Evolutionary conservation across 805 yeast species (phyloP).

Genomic region (Candida insectorum): DNA sequence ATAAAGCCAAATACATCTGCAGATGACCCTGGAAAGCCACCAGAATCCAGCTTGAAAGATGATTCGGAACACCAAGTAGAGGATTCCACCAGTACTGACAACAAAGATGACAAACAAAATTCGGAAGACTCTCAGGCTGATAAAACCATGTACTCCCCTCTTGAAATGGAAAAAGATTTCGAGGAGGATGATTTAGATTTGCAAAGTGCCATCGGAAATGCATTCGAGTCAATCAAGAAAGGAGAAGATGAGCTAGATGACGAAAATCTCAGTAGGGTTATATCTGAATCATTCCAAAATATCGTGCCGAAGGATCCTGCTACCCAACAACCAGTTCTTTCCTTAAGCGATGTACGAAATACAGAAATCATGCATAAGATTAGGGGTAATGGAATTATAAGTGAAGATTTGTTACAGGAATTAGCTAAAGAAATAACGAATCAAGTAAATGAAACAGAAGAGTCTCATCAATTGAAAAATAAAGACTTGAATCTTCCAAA

Average conservation of each 20-base stretch:
- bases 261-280: conserved; percentile 17
- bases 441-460: conserved; percentile 23
- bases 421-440: conserved; percentile 28
- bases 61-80: neutral
- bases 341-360: neutral
- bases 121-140: too few relatives aligned
- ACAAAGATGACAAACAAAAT: conserved; percentile 1
- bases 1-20: conserved; percentile 5
- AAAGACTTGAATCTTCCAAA: conserved; percentile 21
- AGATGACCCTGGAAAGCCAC: conserved; percentile 1
- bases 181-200: conserved; percentile 20
- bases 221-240: conserved; percentile 22
- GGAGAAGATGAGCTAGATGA: conserved; percentile 11
- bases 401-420: conserved; percentile 22
- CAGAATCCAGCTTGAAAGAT: conserved; percentile 1
- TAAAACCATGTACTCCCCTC: conserved; percentile 9
- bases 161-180: conserved; percentile 10
- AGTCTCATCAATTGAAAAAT: conserved; percentile 1
- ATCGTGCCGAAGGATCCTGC: conserved; percentile 4
- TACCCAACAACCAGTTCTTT: neutral
- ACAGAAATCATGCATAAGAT: neutral
- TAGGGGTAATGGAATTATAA: conserved; percentile 1
- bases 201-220: conserved; percentile 38
- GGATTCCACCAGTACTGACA: neutral
- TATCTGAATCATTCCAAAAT: conserved; percentile 20